Percentiles rank a stretch among this genome's conserved stretches.
phyloP scores from a whole-genome alignment of 192 early-diverging fungal genomes.

The Oehlia diaphana region DNA sequence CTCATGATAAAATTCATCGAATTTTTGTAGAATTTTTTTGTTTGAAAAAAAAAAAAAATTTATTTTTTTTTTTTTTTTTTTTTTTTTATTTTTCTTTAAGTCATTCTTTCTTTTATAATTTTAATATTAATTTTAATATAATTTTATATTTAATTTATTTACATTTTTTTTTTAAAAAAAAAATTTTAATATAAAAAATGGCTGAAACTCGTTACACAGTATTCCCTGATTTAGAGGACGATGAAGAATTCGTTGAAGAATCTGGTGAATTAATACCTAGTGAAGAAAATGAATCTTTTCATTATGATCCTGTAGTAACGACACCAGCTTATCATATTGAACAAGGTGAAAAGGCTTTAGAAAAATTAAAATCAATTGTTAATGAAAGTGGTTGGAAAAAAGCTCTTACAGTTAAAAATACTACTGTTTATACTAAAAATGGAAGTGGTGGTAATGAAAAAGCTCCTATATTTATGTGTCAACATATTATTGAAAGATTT shows the following conservation, averaged over 20 bases:
- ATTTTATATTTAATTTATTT: too few species aligned
- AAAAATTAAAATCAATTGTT: slow-evolving; percentile 45
- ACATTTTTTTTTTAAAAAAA: too few species aligned
- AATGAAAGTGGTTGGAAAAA: slow-evolving; percentile 52
- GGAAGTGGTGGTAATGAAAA: slow-evolving; percentile 43
- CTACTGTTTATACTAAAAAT: slow-evolving; percentile 51
- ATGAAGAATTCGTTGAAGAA: background rate
- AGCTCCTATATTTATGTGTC: slow-evolving; percentile 53
- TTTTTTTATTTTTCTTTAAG: too few species aligned
- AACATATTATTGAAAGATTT: slow-evolving; percentile 49
- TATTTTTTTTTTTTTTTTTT: too few species aligned
- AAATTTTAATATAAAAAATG: too few species aligned
- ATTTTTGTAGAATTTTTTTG: too few species aligned
- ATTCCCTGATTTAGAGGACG: background rate
- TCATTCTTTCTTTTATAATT: too few species aligned
- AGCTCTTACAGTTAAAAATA: slow-evolving; percentile 52
- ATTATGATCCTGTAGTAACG: background rate
- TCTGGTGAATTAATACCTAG: background rate
- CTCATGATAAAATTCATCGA: too few species aligned
- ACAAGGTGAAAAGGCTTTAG: slow-evolving; percentile 49
- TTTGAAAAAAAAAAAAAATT: too few species aligned
- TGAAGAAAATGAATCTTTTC: background rate
- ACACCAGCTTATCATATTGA: slow-evolving; percentile 37
- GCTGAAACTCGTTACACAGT: background rate
- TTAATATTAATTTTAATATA: too few species aligned